Conservation (phyloP, 1,139 yeast species). For the Debaryomyces sp. region DNA sequence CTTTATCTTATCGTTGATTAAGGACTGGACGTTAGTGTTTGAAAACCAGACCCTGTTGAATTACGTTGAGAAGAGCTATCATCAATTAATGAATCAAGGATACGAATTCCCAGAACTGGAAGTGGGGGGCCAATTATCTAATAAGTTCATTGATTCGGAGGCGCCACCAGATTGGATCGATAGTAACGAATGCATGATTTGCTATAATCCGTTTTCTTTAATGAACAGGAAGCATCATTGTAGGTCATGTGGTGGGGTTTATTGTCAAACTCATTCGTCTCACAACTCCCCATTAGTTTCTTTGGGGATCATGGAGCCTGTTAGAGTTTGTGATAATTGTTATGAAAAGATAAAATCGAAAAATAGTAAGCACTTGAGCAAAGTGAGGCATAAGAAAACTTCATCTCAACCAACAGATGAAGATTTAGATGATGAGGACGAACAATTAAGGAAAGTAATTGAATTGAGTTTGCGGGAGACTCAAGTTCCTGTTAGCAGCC, state of each 20-base stretch:
- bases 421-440: constrained; percentile 63
- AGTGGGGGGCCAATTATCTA: constrained; percentile 36
- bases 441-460: constrained; percentile 75
- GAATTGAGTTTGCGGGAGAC: constrained; percentile 73
- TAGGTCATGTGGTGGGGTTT: constrained; percentile 96
- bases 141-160: constrained; percentile 75
- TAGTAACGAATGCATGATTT: constrained; percentile 92
- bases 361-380: constrained; percentile 18
- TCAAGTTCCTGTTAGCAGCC: constrained; percentile 20
- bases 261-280: constrained; percentile 80
- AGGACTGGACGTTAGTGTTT: constrained; percentile 78
- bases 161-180: constrained; percentile 99
- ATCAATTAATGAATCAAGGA: constrained; percentile 62
- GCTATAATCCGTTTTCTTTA: constrained; percentile 78
- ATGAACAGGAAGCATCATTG: constrained; percentile 95
- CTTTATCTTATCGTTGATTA: constrained; percentile 64
- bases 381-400: constrained; percentile 9
- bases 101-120: constrained; percentile 64
- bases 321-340: constrained; percentile 93
- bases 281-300: constrained; percentile 73
- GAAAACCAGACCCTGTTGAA: constrained; percentile 66
- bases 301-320: constrained; percentile 85
- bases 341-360: constrained; percentile 54
- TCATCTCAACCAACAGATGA: constrained; percentile 7
- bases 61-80: constrained; percentile 66